Base-by-base conservation (phyloP, 1,284 basidiomycete species). In the Cutaneotrichosporon sp. region DNA sequence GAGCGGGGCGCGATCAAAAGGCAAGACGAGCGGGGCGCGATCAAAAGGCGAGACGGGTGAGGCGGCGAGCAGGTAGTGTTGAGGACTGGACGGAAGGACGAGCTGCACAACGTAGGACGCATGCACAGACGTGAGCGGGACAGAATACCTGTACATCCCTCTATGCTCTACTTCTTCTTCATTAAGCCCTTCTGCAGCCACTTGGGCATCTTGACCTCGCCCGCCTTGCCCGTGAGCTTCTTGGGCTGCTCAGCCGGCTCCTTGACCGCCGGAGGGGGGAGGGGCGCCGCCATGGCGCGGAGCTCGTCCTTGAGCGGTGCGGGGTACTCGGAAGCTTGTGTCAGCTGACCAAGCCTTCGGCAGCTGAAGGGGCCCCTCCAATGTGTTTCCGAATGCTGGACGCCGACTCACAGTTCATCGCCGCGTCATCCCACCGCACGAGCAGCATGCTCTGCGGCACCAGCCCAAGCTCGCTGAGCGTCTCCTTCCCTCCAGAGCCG, bases 381-480 rank as follows among this genome's bases (percentile, higher is more conserved):
- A n/a, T n/a, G n/a, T n/a, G n/a, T n/a, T n/a, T n/a, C n/a, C n/a
- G n/a, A n/a, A n/a, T n/a, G n/a, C n/a, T n/a, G n/a, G n/a, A n/a
- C n/a, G n/a, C n/a, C n/a, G n/a, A 71, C 76, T 63, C 56, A 78
- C 76, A 71, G 64, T 80, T 80, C 74, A 79, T 70, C 16, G 60
- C 72, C 22, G 73, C 75, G 10, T 77, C 79, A 10, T 73, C 74
- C 68, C 74, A 80, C 49, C 64, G 64, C 24, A 80, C 66, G 56
- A 79, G 49, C 57, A 80, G 60, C 33, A 80, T 69, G 63, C 74
- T 76, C 71, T 80, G 79, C 6, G 79, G 79, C 11, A 80, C 78
- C 14, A 80, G 60, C 2, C 77, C 76, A 27, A 80, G 64, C 49
- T 77, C 71, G 29, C 62, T 58, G 38, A 80, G 62, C 3, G 64